Evolutionary conservation across 768 basidiomycete species (phyloP).

Genomic region (Pulveroboletus sp.): DNA sequence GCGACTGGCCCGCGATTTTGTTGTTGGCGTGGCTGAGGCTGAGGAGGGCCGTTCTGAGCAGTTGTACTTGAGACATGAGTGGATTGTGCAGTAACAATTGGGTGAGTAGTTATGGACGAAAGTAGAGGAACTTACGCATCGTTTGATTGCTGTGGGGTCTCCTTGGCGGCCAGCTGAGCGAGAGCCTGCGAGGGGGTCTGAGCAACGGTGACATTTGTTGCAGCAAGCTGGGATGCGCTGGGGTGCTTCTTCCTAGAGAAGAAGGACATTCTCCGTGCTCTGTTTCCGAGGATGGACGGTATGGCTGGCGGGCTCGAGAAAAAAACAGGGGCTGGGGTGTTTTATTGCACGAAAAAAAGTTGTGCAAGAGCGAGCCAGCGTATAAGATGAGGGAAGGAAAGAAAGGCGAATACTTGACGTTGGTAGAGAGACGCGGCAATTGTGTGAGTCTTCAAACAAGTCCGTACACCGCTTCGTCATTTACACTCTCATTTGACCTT

Average conservation of each 20-base stretch:
- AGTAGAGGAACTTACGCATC: constrained; percentile 36
- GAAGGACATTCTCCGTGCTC: constrained; percentile 86
- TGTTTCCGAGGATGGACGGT: constrained; percentile 61
- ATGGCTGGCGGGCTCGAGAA: constrained; percentile 46
- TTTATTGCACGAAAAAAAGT: constrained; percentile 12
- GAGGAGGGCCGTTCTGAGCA: constrained; percentile 24
- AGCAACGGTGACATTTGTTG: constrained; percentile 51
- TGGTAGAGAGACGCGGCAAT: constrained; percentile 10
- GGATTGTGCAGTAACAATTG: neutral
- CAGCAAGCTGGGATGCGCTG: constrained; percentile 41
- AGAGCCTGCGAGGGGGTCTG: constrained; percentile 70
- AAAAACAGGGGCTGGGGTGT: constrained; percentile 10
- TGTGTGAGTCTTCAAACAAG: constrained; percentile 9
- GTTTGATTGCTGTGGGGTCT: constrained; percentile 23
- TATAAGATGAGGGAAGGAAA: constrained; percentile 12
- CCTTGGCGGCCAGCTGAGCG: constrained; percentile 48
- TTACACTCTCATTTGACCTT: no score
- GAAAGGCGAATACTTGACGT: constrained; percentile 1
- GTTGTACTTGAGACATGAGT: constrained; percentile 6
- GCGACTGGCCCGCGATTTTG: constrained; percentile 36
- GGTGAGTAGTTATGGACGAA: neutral
- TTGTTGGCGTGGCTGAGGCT: constrained; percentile 33
- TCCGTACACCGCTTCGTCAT: neutral
- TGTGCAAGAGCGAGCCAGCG: constrained; percentile 24
- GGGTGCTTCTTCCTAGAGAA: constrained; percentile 85